These are phyloP conservation scores for Phialemonium atrogriseum DNA, from an alignment of 2,329 filamentous ascomycete genomes.

Conservation along the genomic window DNA sequence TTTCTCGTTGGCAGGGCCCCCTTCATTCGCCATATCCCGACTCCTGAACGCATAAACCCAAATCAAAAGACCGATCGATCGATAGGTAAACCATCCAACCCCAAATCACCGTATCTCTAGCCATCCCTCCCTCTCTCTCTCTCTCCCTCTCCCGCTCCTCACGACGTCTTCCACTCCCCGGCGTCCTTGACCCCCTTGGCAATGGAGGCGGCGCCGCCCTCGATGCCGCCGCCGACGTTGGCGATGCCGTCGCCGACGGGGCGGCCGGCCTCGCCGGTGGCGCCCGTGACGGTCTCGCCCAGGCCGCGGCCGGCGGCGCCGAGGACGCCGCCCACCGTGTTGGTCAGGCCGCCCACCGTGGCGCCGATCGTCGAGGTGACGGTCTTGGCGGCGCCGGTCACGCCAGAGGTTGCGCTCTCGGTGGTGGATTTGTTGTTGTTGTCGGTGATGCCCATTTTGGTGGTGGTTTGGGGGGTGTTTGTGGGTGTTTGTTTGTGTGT, in stretches of 20 bases:
- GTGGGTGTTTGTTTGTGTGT: not conserved
- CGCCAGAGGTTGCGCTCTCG: conserved; percentile 12
- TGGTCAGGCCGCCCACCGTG: conserved; percentile 20
- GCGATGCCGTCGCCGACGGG: conserved; percentile 48
- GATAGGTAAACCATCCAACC: too few species aligned
- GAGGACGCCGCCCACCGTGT: conserved; percentile 22
- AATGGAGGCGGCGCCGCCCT: conserved; percentile 38
- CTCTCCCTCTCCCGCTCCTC: not conserved
- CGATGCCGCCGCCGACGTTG: conserved; percentile 43
- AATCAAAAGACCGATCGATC: too few species aligned
- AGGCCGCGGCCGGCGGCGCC: conserved; percentile 48
- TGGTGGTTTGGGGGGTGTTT: not conserved
- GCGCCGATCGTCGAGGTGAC: conserved; percentile 22
- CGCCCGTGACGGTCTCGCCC: conserved; percentile 45
- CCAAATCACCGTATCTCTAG: too few species aligned
- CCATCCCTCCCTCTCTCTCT: not conserved
- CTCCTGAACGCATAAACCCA: too few species aligned
- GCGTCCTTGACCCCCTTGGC: conserved; percentile 49
- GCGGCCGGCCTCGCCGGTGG: conserved; percentile 44
- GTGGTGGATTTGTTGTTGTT: conserved; percentile 5
- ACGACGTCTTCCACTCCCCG: conserved; percentile 42
- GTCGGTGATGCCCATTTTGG: conserved; percentile 1
- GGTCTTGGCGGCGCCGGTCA: conserved; percentile 17
- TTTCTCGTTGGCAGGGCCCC: too few species aligned
- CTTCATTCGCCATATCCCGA: too few species aligned